Base-by-base conservation (phyloP, 495 filamentous ascomycete genomes). In the Aspergillus steynii region DNA sequence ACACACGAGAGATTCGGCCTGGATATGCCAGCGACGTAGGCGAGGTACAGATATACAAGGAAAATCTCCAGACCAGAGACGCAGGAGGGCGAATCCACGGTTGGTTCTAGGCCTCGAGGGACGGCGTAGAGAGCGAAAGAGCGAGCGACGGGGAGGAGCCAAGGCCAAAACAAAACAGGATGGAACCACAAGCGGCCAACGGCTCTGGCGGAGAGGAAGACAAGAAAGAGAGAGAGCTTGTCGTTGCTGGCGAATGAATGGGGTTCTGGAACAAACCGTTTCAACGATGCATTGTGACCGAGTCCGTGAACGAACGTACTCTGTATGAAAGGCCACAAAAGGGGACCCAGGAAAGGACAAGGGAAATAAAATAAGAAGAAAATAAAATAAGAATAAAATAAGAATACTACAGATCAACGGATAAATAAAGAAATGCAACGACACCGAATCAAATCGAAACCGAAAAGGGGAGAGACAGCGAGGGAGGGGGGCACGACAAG, bases 271-370 rank as follows among this genome's bases (percentile, higher is more conserved):
- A 66, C 29, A 58, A 60, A 60, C 61, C 57, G 60, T 59, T 62
- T 69, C 64, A 69, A 65, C 28, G 56, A 64, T 63, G 58, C 64
- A 66, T 64, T 63, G 53, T 61, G 64, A 56, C 61, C 20, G 20
- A 20, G 12, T 34, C 31, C 31, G 31, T 8, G 37, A 42, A 34
- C 31, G 31, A 34, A 34, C 14, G 37, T 42, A 42, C 37, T 42
- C 37, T 12, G 7, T 42, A 12, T 2, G 37, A 12, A 10, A 42
- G 37, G 12, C 1, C 37, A 42, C 3, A 42, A 42, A 42, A 12
- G 37, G 37, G 37, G 12, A 3, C 9, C 37, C 9, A 14, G 4
- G 14, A 42, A 14, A 14, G 12, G 14, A 42, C 29, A 42, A 1
- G 65, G 60, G 56, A 66, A 63, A 45, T 46, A 52, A 15, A 56